Evolutionary conservation across 805 yeast genomes (phyloP), one percentile per base, ranked within the genome.

Genomic region (Nakazawaea siamensis): DNA sequence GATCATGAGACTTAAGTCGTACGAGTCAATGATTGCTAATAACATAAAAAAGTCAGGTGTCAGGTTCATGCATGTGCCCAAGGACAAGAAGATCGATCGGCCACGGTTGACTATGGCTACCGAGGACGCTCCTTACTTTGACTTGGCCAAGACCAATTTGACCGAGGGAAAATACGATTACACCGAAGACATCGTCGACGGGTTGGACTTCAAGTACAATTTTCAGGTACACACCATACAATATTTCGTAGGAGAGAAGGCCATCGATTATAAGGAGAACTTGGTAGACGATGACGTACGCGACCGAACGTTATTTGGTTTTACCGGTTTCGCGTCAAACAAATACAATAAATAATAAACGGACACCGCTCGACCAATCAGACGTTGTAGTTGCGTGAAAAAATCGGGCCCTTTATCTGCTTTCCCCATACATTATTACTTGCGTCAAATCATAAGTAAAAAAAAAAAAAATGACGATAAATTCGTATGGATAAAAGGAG

Each of bases 231-330:
- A 25, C 8, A 29, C 31, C 3, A 20, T 29, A 3, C 5, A 15
- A 15, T 17, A n/a, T n/a, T 20, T 23, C 12, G 15, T 32, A 10
- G 40, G 40, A 3, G 16, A 29, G 13, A 37, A 37, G 13, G 39
- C 33, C 2, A 11, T 31, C 4, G 8, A 13, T 9, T 13, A 19
- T 6, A 16, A 21, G 12, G 27, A 33, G 7, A 18, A 25, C 4
- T 13, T 19, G 4, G 19, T 21, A 14, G 35, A 37, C 13, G 37
- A 29, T 13, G n/a, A 29, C 4, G 5, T 29, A 16, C 18, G 27
- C 17, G 40, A 37, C 25, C 12, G n/a, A 25, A 9, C 33, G n/a
- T 25, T 37, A 18, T 29, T 14, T 18, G 40, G 40, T 8, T 37
- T 37, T 25, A 13, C 14, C 10, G 40, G 40, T 12, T 37, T 37